Evolutionary conservation across 129 eudicot genomes (phyloP).

Genomic region (Helianthus tuberosus): DNA sequence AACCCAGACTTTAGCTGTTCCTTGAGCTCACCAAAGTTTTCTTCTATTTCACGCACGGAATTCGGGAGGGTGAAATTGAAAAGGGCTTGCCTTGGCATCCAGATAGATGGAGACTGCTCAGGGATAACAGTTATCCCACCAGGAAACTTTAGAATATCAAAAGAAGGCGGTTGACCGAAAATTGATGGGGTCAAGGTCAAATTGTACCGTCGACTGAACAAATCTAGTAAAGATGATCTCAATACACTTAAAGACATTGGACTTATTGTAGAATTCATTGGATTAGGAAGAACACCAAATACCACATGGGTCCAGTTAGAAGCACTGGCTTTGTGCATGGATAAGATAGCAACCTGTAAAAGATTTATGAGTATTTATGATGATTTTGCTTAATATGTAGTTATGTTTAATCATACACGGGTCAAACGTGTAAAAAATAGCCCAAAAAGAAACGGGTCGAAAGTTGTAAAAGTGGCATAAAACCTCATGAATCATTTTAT

Average conservation of each 20-base stretch:
- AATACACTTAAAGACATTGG: conserved; percentile 56
- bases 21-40: conserved; percentile 56
- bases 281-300: conserved; percentile 69
- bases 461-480: conserved; percentile 5
- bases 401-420: neutral
- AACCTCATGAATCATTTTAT: neutral
- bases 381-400: conserved; percentile 8
- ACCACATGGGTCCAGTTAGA: conserved; percentile 71
- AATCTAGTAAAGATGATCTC: conserved; percentile 55
- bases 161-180: conserved; percentile 66
- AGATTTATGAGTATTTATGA: neutral
- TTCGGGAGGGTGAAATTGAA: conserved; percentile 77
- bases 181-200: conserved; percentile 65
- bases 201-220: conserved; percentile 58
- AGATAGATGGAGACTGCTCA: conserved; percentile 43
- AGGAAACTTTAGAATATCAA: conserved; percentile 67
- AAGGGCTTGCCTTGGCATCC: conserved; percentile 53
- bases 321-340: conserved; percentile 60
- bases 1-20: conserved; percentile 65
- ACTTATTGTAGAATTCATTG: conserved; percentile 42
- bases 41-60: conserved; percentile 59
- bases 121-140: conserved; percentile 79
- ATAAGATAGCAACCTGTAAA: conserved; percentile 72
- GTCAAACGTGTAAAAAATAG: conserved; percentile 2
- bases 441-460: neutral